Evolutionary conservation across 768 basidiomycete genomes (phyloP).

Genomic region (Strobilomyces echinocephalus): DNA sequence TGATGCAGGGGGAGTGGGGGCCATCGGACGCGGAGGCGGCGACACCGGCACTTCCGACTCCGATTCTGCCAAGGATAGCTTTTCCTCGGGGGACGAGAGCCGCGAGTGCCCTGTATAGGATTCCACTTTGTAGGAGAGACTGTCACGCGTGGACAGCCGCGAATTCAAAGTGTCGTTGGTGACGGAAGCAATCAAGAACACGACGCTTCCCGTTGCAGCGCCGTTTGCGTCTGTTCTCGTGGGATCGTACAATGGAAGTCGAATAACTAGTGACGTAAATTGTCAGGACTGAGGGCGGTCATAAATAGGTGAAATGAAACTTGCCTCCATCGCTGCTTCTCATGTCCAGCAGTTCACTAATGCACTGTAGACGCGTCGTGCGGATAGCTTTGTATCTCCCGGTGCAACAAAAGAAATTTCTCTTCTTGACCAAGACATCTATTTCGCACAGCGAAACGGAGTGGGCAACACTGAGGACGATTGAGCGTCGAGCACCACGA

Average conservation of each 20-base stretch:
- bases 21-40: constrained; percentile 18
- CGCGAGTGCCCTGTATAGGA: constrained; percentile 11
- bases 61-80: constrained; percentile 16
- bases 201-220: constrained; percentile 25
- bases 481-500: constrained; percentile 7
- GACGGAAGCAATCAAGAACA: constrained; percentile 21
- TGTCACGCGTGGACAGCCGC: constrained; percentile 15
- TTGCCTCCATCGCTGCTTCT: constrained; percentile 24
- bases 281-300: constrained; percentile 22
- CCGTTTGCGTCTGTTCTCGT: constrained; percentile 26
- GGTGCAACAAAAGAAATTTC: constrained; percentile 26
- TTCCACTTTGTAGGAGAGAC: constrained; percentile 14
- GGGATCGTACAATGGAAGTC: constrained; percentile 32
- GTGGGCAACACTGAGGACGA: constrained; percentile 12
- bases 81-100: constrained; percentile 21
- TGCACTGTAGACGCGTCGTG: constrained; percentile 25
- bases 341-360: constrained; percentile 24
- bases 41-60: constrained; percentile 18
- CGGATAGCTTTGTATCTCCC: constrained; percentile 26
- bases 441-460: constrained; percentile 27
- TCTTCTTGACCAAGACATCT: constrained; percentile 24
- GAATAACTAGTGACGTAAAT: constrained; percentile 30
- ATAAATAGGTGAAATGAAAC: constrained; percentile 30
- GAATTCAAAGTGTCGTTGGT: constrained; percentile 10
- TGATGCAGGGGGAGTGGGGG: constrained; percentile 17